Evolutionary conservation across 164 flowering plant genomes (phyloP).

Genomic region (Vitis amurensis): DNA sequence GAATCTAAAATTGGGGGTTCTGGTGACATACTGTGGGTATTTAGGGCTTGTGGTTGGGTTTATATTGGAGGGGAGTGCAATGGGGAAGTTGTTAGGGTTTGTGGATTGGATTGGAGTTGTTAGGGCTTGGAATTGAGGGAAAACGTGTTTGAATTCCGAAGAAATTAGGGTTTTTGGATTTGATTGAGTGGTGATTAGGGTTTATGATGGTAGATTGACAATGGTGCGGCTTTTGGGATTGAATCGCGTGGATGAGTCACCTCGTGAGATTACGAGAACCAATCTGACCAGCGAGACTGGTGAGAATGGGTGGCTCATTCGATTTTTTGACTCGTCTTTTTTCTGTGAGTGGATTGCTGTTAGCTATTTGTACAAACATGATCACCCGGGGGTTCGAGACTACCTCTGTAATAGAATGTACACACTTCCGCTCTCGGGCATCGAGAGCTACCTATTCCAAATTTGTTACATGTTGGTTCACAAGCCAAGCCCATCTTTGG

Average conservation of each 20-base stretch:
- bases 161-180: constrained; percentile 9
- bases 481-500: constrained; percentile 95
- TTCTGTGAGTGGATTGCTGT: constrained; percentile 99
- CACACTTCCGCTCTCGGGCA: constrained; percentile 83
- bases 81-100: no score
- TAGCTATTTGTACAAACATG: constrained; percentile 95
- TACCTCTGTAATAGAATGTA: constrained; percentile 97
- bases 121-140: no score
- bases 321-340: constrained; percentile 94
- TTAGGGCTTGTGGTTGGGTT: no score
- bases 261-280: constrained; percentile 74
- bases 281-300: constrained; percentile 56
- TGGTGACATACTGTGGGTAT: no score
- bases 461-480: constrained; percentile 93
- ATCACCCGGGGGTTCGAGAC: constrained; percentile 89
- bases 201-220: constrained; percentile 39
- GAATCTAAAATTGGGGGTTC: no score
- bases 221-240: constrained; percentile 89
- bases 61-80: no score
- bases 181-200: constrained; percentile 16
- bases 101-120: no score
- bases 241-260: constrained; percentile 55
- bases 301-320: constrained; percentile 92
- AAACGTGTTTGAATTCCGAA: constrained; percentile 5
- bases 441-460: constrained; percentile 93